Evolutionary conservation across 331 rosid genomes (phyloP).

Genomic region (Spiraea crenata): DNA sequence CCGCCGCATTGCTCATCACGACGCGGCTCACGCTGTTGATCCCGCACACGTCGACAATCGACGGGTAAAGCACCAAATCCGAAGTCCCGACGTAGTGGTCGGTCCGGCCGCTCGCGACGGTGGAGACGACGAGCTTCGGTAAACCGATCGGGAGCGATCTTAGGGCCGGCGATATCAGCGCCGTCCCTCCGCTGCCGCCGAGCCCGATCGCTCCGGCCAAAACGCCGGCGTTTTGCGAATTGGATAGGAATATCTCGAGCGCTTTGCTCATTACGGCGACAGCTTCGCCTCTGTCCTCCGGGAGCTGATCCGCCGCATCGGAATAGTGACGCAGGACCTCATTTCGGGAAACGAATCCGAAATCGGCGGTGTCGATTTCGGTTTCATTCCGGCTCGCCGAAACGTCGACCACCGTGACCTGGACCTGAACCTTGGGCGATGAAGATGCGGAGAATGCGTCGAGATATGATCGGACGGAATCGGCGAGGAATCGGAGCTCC

Average conservation of each 20-base stretch:
- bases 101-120: constrained; percentile 86
- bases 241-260: constrained; percentile 51
- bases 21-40: constrained; percentile 76
- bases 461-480: constrained; percentile 64
- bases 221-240: constrained; percentile 36
- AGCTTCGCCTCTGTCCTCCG: constrained; percentile 80
- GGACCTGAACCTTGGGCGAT: constrained; percentile 54
- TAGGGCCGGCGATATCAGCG: constrained; percentile 58
- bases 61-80: constrained; percentile 68
- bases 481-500: constrained; percentile 69
- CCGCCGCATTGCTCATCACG: constrained; percentile 62
- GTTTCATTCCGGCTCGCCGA: constrained; percentile 44
- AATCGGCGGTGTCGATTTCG: constrained; percentile 37
- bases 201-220: constrained; percentile 72
- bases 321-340: constrained; percentile 45
- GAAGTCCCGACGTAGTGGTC: constrained; percentile 78
- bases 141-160: constrained; percentile 71
- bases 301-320: constrained; percentile 30
- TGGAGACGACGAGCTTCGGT: constrained; percentile 81
- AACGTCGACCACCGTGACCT: constrained; percentile 66
- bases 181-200: constrained; percentile 90
- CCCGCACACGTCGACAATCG: constrained; percentile 79
- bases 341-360: constrained; percentile 59
- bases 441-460: constrained; percentile 43
- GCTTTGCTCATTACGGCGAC: constrained; percentile 63